Base-by-base conservation (phyloP, 805 yeast species). In the Cyberlindnera veronae region DNA sequence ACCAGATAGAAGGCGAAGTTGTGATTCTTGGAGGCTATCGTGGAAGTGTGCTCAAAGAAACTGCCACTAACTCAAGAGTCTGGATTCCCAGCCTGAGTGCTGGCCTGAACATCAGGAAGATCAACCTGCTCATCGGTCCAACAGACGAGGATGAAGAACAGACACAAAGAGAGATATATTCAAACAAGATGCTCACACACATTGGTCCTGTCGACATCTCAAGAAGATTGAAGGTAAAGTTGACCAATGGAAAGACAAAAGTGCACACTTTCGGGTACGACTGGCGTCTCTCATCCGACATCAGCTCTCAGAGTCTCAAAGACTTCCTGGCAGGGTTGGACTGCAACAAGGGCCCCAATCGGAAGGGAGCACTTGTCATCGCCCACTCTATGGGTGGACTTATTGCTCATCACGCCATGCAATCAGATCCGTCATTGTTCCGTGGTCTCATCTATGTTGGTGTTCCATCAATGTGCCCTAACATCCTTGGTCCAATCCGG, bases 381-480 rank as follows among this genome's bases (percentile, higher is more conserved):
- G 93, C 93, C 0, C 97, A 90, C 60, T 88, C 96, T 0, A 89
- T 90, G 96, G 97, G 97, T 38, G 97, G 97, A 0, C 57, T 90
- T 24, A 73, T 90, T 6, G 79, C 95, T 0, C 96, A 88, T 56
- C 81, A 83, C 41, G 87, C 84, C 0, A 66, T 90, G 70, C 84
- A 82, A 39, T 65, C 66, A 37, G 73, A 77, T 43, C 89, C 95
- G 0, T 63, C 73, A 12, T 60, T 88, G 31, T 74, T 90, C 53
- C 69, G 90, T 45, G 91, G 93, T 2, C 50, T 90, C 1, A 61
- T 90, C 3, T 90, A 88, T 54, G 91, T 77, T 12, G 97, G 96
- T 2, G 73, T 79, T 0, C 97, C 97, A 3, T 69, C 81, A 17
- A 86, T 84, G 54, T 88, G 96, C 60, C 77, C 89, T 10, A 87